These are phyloP conservation scores for Nitzschia sp. DNA, from an alignment of 108 stramenopile genomes.

Conservation along the genomic window DNA sequence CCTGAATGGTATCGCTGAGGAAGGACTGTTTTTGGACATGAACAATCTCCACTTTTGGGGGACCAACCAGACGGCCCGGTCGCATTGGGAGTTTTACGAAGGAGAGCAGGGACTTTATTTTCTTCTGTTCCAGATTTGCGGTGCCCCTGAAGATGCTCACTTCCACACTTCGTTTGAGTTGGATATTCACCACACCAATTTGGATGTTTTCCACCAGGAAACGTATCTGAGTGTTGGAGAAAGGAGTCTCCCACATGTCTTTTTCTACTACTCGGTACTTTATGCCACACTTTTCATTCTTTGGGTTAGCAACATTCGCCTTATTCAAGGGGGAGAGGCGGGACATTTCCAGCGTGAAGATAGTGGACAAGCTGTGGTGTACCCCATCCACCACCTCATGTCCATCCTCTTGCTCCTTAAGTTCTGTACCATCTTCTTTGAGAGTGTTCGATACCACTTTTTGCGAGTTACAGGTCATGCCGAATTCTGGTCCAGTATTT, in stretches of 20 bases:
- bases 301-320: slow-evolving; percentile 74
- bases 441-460: slow-evolving; percentile 87
- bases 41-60: slow-evolving; percentile 52
- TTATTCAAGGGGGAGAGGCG: slow-evolving; percentile 49
- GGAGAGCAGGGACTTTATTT: slow-evolving; percentile 86
- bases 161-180: slow-evolving; percentile 81
- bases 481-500: slow-evolving; percentile 85
- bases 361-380: slow-evolving; percentile 43
- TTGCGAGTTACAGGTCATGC: slow-evolving; percentile 88
- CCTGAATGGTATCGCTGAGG: slow-evolving; percentile 22
- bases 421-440: slow-evolving; percentile 77
- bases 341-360: slow-evolving; percentile 32
- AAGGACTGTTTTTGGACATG: slow-evolving; percentile 74
- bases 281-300: slow-evolving; percentile 61
- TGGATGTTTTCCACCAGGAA: slow-evolving; percentile 58
- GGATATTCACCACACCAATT: slow-evolving; percentile 84
- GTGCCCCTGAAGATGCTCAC: slow-evolving; percentile 12
- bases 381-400: slow-evolving; percentile 95
- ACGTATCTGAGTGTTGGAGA: slow-evolving; percentile 93
- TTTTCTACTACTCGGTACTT: slow-evolving; percentile 73
- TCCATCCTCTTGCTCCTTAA: slow-evolving; percentile 82
- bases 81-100: slow-evolving; percentile 46
- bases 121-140: slow-evolving; percentile 87
- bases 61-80: slow-evolving; percentile 38
- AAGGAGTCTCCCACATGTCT: slow-evolving; percentile 83